Conservation (phyloP, 495 filamentous ascomycete genomes). For the Endocarpon pusillum region DNA sequence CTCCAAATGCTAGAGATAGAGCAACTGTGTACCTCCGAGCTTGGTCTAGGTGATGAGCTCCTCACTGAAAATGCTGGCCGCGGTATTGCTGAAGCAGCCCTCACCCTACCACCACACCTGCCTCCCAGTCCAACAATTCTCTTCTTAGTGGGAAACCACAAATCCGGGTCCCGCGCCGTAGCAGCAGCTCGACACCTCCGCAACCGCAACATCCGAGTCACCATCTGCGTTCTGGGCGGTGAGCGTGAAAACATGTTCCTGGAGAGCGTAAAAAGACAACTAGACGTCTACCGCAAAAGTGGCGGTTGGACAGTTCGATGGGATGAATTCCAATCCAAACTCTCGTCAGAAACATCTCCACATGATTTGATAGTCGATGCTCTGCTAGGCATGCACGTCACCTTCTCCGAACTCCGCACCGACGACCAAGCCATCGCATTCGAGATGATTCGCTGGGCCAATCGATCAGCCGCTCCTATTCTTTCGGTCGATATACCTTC, state of each 20-base stretch:
- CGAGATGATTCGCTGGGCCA: constrained; percentile 74
- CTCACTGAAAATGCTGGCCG: constrained; percentile 83
- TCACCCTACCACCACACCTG: constrained; percentile 35
- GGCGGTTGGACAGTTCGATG: constrained; percentile 50
- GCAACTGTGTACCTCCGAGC: constrained; percentile 65
- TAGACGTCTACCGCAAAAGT: constrained; percentile 59
- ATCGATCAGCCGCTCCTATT: constrained; percentile 43
- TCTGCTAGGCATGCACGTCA: constrained; percentile 63
- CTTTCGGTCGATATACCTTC: constrained; percentile 76
- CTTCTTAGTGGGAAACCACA: constrained; percentile 76
- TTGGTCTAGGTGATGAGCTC: constrained; percentile 73
- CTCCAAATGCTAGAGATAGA: constrained; percentile 82
- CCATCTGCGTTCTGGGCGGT: constrained; percentile 67
- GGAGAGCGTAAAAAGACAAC: constrained; percentile 53
- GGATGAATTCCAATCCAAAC: constrained; percentile 30
- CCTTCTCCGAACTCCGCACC: constrained; percentile 65
- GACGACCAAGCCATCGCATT: constrained; percentile 70
- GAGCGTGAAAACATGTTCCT: constrained; percentile 59
- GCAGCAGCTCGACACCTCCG: constrained; percentile 75
- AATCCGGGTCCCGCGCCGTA: constrained; percentile 65
- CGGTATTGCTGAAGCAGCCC: constrained; percentile 68
- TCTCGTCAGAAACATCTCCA: constrained; percentile 43
- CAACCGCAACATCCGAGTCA: constrained; percentile 59
- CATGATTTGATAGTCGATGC: constrained; percentile 84
- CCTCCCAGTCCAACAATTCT: constrained; percentile 47